Conservation (phyloP, 2,329 filamentous ascomycete species). For the Phialophora macrospora region DNA sequence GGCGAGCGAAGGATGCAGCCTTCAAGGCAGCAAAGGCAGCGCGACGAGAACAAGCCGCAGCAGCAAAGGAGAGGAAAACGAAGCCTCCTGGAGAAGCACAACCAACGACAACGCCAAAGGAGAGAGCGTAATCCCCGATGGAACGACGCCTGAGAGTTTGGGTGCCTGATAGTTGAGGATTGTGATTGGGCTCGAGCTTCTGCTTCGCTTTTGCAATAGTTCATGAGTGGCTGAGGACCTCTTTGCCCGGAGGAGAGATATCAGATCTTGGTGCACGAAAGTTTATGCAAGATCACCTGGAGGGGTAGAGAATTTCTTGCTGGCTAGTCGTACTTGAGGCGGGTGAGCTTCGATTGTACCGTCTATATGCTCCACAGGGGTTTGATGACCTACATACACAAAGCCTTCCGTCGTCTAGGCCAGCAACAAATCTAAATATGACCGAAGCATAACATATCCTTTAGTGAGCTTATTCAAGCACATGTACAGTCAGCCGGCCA, state of each 20-base stretch:
- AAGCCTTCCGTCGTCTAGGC: neutral
- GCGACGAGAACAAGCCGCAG: neutral
- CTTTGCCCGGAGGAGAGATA: neutral
- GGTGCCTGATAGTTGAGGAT: neutral
- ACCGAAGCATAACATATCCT: too few species aligned
- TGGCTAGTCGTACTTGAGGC: neutral
- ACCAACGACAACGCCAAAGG: neutral
- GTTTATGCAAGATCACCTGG: neutral
- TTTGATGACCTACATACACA: neutral
- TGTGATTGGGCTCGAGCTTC: neutral
- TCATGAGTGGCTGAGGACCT: neutral
- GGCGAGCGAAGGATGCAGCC: neutral
- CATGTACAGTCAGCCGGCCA: too few species aligned
- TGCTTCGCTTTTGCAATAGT: neutral
- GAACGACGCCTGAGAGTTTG: neutral
- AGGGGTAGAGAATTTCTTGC: too few species aligned
- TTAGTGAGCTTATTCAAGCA: too few species aligned
- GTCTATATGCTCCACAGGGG: neutral
- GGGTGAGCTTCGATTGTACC: neutral
- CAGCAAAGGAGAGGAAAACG: neutral
- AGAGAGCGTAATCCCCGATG: neutral
- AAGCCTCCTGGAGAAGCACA: neutral
- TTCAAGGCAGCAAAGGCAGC: neutral
- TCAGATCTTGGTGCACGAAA: neutral
- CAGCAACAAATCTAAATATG: too few species aligned